Conservation (phyloP, 352 stramenopile genomes). For the Pythium aquatile region DNA sequence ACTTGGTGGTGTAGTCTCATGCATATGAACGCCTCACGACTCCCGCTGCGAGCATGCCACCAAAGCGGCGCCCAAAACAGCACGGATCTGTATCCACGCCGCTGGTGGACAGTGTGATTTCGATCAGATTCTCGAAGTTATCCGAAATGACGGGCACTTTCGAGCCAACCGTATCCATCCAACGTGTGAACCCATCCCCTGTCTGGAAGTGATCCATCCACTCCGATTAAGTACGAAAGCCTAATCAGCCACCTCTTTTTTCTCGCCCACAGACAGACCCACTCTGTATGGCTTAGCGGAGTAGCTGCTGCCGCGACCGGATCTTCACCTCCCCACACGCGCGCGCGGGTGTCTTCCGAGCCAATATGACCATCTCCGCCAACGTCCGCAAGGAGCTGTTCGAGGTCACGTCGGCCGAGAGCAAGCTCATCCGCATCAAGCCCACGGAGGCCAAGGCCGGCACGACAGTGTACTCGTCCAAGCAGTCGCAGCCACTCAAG, state of each 20-base stretch:
- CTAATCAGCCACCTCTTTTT: slow-evolving; percentile 23
- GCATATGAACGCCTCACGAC: neutral
- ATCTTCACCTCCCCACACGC: neutral
- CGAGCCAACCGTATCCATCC: slow-evolving; percentile 14
- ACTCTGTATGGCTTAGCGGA: slow-evolving; percentile 28
- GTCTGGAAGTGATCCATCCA: slow-evolving; percentile 30
- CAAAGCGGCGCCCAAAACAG: neutral
- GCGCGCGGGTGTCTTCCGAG: slow-evolving; percentile 8
- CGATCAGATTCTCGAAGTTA: slow-evolving; percentile 29
- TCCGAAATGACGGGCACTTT: slow-evolving; percentile 17
- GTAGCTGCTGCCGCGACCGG: slow-evolving; percentile 14
- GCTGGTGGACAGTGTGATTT: slow-evolving; percentile 2
- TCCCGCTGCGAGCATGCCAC: neutral
- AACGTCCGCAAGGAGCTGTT: slow-evolving; percentile 86
- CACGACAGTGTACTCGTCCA: slow-evolving; percentile 82
- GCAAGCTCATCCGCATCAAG: slow-evolving; percentile 84
- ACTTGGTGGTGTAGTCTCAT: neutral
- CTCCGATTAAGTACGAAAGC: slow-evolving; percentile 51
- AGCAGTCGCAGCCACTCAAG: slow-evolving; percentile 80
- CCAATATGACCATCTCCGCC: slow-evolving; percentile 80
- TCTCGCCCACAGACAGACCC: slow-evolving; percentile 15
- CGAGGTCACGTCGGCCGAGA: slow-evolving; percentile 75
- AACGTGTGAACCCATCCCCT: slow-evolving; percentile 19
- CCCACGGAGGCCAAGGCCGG: slow-evolving; percentile 80
- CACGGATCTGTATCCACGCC: neutral